A percentile compares a stretch with the other conserved stretches of the same genome.
Evolutionary conservation across 768 basidiomycete species (phyloP).

Genomic region (Rhodotorula sphaerocarpa): DNA sequence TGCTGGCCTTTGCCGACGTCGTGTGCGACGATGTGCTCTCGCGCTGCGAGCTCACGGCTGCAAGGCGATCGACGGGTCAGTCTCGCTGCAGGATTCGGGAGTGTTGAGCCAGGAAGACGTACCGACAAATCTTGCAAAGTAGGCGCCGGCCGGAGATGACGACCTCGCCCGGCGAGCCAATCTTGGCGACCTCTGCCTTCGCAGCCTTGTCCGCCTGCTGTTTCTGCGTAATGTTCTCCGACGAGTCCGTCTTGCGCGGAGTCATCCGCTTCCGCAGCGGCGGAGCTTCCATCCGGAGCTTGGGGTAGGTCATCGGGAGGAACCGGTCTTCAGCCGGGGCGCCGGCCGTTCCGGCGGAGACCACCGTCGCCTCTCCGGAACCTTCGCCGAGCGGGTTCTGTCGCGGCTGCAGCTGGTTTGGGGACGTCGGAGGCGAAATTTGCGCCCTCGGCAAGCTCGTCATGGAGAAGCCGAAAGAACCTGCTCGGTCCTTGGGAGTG

Average conservation of each 20-base stretch:
- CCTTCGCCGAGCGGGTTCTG: too few relatives aligned
- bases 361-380: background rate
- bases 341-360: background rate
- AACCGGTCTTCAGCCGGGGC: background rate
- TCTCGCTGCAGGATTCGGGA: too few relatives aligned
- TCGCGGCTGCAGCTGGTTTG: background rate
- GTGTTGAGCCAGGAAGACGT: background rate
- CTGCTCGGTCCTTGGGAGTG: slow-evolving; percentile 22
- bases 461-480: slow-evolving; percentile 28
- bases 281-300: background rate
- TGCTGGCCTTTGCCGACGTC: slow-evolving; percentile 38
- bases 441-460: slow-evolving; percentile 20
- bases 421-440: slow-evolving; percentile 7
- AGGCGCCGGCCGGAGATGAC: slow-evolving; percentile 28
- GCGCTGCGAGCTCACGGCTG: slow-evolving; percentile 39
- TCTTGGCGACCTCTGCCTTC: slow-evolving; percentile 21
- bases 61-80: background rate
- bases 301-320: background rate
- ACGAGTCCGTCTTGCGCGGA: slow-evolving; percentile 13
- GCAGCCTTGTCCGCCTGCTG: slow-evolving; percentile 5
- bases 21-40: slow-evolving; percentile 40
- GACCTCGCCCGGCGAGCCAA: slow-evolving; percentile 31
- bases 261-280: slow-evolving; percentile 27
- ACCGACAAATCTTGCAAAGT: slow-evolving; percentile 37
- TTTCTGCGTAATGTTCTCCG: slow-evolving; percentile 5